Base-by-base conservation (phyloP, 495 filamentous ascomycete genomes). In the Peziza echinospora region DNA sequence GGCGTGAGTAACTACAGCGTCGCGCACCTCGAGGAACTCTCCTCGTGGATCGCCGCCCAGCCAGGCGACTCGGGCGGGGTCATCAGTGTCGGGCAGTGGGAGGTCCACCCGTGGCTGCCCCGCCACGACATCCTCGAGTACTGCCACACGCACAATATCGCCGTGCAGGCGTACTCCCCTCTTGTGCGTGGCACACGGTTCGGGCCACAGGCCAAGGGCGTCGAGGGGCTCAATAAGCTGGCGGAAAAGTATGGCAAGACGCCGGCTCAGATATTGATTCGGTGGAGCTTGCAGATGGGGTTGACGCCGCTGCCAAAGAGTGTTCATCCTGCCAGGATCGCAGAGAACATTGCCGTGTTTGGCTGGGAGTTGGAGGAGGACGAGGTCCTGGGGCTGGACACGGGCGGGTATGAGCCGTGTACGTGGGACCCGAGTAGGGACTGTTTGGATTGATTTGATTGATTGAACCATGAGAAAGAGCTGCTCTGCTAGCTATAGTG, bases 1-100 rank as follows among this genome's bases (percentile, higher is more conserved):
- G 84, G 84, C 45, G 81, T 91, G 22, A 79, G 72, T 49, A 91
- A 93, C 64, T 87, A 83, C 68, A 80, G 75, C 58, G 67, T 71
- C 46, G 63, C 64, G 45, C 84, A 77, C 59, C 70, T 92, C 1
- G 71, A 84, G 58, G 64, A 84, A 57, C 67, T 91, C 37, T 70
- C 89, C 6, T n/a, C n/a, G n/a, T n/a, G n/a, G n/a, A n/a, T n/a
- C n/a, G n/a, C n/a, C n/a, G 66, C 73, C 3, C 64, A 78, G 42
- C 73, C 71, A n/a, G n/a, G n/a, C 44, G 26, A 34, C n/a, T 34
- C n/a, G 8, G 69, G 62, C 24, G 63, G 85, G 30, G 60, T 77
- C 0, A 84, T 84, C 9, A 82, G 82, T n/a, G 80, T 76, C 51
- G 89, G 91, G 65, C 83, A 91, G 71, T 84, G 89, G 57, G 84